Evolutionary conservation across 805 yeast genomes (phyloP), one percentile per base, ranked within the genome.

Genomic region (Zygosaccharomyces rouxii): DNA sequence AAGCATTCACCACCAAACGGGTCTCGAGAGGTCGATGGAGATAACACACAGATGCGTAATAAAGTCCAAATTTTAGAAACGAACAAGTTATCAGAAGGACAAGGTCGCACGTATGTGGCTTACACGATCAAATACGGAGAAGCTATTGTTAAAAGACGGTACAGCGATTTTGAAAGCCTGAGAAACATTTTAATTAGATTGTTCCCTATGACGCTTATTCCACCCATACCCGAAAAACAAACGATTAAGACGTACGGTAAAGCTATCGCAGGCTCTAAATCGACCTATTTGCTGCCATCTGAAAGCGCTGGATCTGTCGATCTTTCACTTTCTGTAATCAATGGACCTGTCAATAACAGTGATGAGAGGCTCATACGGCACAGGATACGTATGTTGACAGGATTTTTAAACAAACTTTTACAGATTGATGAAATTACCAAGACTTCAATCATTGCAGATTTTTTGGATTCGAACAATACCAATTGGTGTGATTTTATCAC

Each of bases 181-280:
- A 71, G 97, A 46, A 81, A 76, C 38, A 77, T 84, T 3, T 73
- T 94, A 22, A 71, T 81, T 4, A 81, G 81, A 58, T 70, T 87
- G 28, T 89, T 86, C 58, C 97, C 98, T 1, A 81, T 92, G 33
- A 69, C 81, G 5, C 75, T 94, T 3, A 78, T 94, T 1, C 98
- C 99, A 2, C 96, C 97, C 0, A 88, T 94, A n/a, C 99, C 99
- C 0, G 87, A 83, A 71, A 86, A 86, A 64, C 90, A 86, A 50
- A 54, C 62, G 7, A 52, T 67, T 5, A 67, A 62, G 44, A 65
- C 60, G 26, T 65, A 64, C 48, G 57, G 69, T 16, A 63, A 60
- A 42, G 53, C 68, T 2, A 59, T 65, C 14, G 56, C 68, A 2
- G 61, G 64, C 3, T 54, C 63, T 14, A 58, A 56, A 22, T 57